Evolutionary conservation across 2,329 filamentous ascomycete genomes (phyloP), one percentile per base, ranked within the genome.

Genomic region (Calonectria pauciramosa): DNA sequence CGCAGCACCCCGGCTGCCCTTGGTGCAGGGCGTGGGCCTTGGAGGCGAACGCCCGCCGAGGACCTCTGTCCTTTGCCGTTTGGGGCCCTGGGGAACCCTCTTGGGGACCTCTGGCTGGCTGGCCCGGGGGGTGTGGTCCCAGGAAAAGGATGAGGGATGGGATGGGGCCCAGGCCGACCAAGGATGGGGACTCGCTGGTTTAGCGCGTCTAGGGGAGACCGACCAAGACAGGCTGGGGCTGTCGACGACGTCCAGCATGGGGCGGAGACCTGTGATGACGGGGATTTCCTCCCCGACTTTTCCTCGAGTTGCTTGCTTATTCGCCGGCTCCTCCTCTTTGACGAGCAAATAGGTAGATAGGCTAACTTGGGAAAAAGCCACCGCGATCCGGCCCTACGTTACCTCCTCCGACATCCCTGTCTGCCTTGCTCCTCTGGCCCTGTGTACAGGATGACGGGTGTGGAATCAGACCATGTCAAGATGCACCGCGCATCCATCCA

Each of bases 141-240:
- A 79, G 64, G 71, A 74, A 74, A 63, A 77, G 69, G 69, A 74
- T 77, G 77, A 70, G 67, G 54, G 69, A 77, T 75, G 72, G 68
- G 52, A 52, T 68, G 51, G 51, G 64, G 65, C 47, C 70, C 34
- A 38, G 65, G 66, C 72, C 72, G 74, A 67, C 71, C 73, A 75
- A 71, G 74, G 76, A 76, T 76, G 73, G 73, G 63, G 30, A 56
- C 71, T 72, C 70, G 75, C 60, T 69, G 73, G 74, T 73, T 70
- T 79, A 80, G 79, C 72, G 76, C 44, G 34, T 36, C 72, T 79
- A 71, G 70, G 54, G 68, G 68, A 44, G 49, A 47, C 71, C 66
- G 49, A 47, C 71, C 66, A 73, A 65, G 71, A 66, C 64, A 64
- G 65, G 38, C 66, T 32, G 70, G 70, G 70, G 71, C 51, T 41